A percentile compares a stretch with the other conserved stretches of the same genome.
Conservation (phyloP, 208 protist genomes). For the Phytomonas serpens region DNA sequence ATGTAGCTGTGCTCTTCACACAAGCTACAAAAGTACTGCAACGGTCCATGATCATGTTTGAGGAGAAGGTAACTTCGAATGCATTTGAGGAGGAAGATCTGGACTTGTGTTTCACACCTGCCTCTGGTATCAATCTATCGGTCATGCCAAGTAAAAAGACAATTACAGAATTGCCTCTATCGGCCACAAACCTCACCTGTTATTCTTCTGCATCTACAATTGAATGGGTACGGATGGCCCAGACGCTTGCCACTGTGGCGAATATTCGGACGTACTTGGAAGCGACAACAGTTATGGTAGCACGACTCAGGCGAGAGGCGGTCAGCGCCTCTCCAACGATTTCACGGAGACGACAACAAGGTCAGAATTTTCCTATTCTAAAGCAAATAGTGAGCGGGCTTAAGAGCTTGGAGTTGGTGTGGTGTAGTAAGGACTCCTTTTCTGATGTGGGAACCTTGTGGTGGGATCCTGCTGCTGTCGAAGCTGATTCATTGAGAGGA, state of each 20-base stretch:
- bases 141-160: background rate
- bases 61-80: constrained; percentile 2
- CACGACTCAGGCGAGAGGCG: constrained; percentile 22
- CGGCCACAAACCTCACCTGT: background rate
- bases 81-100: background rate
- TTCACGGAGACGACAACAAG: constrained; percentile 27
- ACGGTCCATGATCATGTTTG: constrained; percentile 11
- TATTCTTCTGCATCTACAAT: background rate
- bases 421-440: background rate
- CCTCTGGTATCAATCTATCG: background rate
- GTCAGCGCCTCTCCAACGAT: constrained; percentile 24
- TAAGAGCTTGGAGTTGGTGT: background rate
- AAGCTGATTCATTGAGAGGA: background rate
- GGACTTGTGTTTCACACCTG: background rate
- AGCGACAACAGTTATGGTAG: constrained; percentile 26
- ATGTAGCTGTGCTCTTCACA: constrained; percentile 26
- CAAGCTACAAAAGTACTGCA: constrained; percentile 15
- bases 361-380: constrained; percentile 31
- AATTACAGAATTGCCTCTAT: background rate
- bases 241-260: background rate
- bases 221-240: background rate
- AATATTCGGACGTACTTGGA: constrained; percentile 36
- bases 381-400: constrained; percentile 18
- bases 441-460: background rate
- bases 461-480: background rate